Percentiles rank a stretch among this genome's conserved stretches.
These are phyloP conservation scores for Nicotiana undulata DNA, from an alignment of 257 asterid genomes.

Conservation along the genomic window DNA sequence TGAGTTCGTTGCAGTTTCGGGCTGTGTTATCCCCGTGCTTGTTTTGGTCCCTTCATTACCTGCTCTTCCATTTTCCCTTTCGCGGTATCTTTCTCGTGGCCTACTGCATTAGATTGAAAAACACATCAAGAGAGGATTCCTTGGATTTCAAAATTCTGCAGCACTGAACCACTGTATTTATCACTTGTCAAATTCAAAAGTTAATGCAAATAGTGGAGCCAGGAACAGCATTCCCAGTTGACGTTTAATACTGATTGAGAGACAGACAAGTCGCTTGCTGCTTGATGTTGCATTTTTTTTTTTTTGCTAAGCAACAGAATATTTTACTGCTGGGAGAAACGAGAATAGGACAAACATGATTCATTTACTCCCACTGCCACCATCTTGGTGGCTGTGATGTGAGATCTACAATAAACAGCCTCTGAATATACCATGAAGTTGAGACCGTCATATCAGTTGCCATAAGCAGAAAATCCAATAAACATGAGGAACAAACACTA, in stretches of 20 bases:
- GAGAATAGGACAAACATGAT: background rate
- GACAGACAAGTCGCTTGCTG: background rate
- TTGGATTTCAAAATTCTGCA: background rate
- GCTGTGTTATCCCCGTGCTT: slow-evolving; percentile 30
- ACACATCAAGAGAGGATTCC: slow-evolving; percentile 1
- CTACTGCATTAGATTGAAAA: slow-evolving; percentile 26
- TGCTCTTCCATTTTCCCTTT: slow-evolving; percentile 69
- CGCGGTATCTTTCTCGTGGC: slow-evolving; percentile 75
- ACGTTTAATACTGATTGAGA: background rate
- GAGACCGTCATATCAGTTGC: background rate
- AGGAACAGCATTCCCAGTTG: background rate
- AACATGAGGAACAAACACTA: background rate
- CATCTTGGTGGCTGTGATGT: background rate
- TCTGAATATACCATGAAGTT: background rate
- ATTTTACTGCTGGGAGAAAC: background rate
- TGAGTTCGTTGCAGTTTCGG: slow-evolving; percentile 31
- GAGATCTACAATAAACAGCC: background rate
- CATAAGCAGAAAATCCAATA: background rate
- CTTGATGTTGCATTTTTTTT: background rate
- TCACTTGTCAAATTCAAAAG: background rate
- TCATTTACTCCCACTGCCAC: background rate
- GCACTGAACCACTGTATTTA: background rate
- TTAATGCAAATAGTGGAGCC: background rate
- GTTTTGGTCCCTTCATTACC: slow-evolving; percentile 53
- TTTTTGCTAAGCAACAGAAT: background rate